Base-by-base conservation (phyloP, 768 basidiomycete species). In the Serendipita sp. region DNA sequence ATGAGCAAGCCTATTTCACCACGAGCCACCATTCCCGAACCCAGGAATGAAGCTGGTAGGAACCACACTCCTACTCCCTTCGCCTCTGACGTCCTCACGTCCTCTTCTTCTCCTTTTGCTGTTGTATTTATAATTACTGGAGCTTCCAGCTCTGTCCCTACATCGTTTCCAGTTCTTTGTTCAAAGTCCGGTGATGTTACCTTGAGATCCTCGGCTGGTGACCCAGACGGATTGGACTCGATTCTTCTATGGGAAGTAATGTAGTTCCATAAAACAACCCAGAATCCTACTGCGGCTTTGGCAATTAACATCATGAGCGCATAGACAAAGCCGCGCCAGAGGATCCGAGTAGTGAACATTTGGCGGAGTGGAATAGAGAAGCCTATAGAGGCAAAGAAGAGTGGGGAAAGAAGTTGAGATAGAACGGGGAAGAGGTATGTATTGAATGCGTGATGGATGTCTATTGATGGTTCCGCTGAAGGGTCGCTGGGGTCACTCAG, bases 1-100 rank as follows among this genome's bases (percentile, higher is more conserved):
- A 85, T 78, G 33, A 84, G 79, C 51, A 86, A 74, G 13, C 82
- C 83, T 28, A 86, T 84, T 70, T 86, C 84, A 1, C 85, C 85
- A 2, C 85, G 77, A 0, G 84, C 79, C 38, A 85, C 78, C 78
- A 86, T 81, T 0, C 82, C 82, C 2, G 81, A 68, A 0, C 80
- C 80, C 20, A 84, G 71, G 42, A 72, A 11, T 71, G 61, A 0
- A 75, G 74, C 3, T 73, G 70, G 1, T 68, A 71, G 0, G 43
- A 62, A 72, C 5, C 67, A 65, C n/a, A 65, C 61, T 9, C 64
- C 64, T 3, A 61, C 34, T 14, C 38, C 38, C 38, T 38, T 38
- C 14, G 38, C n/a, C n/a, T n/a, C n/a, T n/a, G n/a, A n/a, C n/a
- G n/a, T n/a, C n/a, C n/a, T n/a, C n/a, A n/a, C n/a, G n/a, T n/a